Percentiles rank a stretch among this genome's conserved stretches.
Conservation (phyloP, 148 eudicot genomes). For the Hydrangea macrophylla region DNA sequence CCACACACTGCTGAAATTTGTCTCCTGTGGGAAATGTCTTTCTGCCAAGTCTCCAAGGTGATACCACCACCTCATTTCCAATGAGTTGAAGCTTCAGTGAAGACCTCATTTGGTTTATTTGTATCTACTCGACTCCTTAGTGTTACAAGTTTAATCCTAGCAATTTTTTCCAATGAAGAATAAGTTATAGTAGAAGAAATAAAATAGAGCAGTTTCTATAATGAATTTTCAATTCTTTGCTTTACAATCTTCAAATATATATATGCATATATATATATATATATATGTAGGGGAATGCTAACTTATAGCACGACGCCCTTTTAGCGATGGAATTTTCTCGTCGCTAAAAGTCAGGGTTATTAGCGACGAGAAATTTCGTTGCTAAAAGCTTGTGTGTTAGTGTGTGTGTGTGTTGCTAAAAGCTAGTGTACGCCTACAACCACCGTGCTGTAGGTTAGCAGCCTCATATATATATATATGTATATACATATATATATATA, state of each 20-base stretch:
- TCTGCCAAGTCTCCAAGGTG: conserved; percentile 69
- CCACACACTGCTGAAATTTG: conserved; percentile 47
- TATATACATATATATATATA: too few relatives aligned
- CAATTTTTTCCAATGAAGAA: not conserved
- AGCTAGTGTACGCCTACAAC: too few relatives aligned
- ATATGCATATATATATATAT: too few relatives aligned
- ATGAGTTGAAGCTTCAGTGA: conserved; percentile 6
- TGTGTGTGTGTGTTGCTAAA: too few relatives aligned
- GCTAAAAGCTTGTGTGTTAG: too few relatives aligned
- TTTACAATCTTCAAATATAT: not conserved
- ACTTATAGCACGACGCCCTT: too few relatives aligned
- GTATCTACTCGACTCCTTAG: conserved; percentile 16
- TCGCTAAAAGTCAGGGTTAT: too few relatives aligned
- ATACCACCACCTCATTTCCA: conserved; percentile 11
- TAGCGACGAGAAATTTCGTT: too few relatives aligned
- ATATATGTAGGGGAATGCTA: too few relatives aligned
- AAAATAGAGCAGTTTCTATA: conserved; percentile 15
- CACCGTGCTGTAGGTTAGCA: too few relatives aligned
- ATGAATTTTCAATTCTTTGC: conserved; percentile 12
- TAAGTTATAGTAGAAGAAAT: conserved; percentile 16
- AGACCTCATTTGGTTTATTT: conserved; percentile 20
- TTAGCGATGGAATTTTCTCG: too few relatives aligned
- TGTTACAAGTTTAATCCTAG: conserved; percentile 15
- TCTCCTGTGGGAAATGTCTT: conserved; percentile 74
- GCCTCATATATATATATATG: too few relatives aligned